Conservation (phyloP, 2,329 filamentous ascomycete species). For the Arthrobotrys conoides region DNA sequence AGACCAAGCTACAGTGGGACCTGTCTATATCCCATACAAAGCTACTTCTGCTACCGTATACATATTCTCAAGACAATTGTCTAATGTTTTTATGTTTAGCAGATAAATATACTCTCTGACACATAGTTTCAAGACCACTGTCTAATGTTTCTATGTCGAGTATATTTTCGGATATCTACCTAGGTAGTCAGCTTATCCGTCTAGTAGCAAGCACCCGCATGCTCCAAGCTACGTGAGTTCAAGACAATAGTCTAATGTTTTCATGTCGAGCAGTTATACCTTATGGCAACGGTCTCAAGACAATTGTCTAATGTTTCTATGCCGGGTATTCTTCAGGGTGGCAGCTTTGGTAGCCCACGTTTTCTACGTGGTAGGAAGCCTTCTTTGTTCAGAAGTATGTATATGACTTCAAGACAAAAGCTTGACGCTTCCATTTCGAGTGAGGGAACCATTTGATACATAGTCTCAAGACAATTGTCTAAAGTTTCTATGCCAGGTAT, state of each 20-base stretch:
- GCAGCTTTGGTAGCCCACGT: not conserved
- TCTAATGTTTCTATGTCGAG: not conserved
- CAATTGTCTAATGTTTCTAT: too few relatives aligned
- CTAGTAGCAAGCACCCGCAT: not conserved
- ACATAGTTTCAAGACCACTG: not conserved
- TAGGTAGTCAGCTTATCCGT: not conserved
- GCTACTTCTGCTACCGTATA: not conserved
- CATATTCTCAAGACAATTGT: constrained; percentile 3
- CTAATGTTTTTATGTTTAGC: constrained; percentile 11
- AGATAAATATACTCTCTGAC: not conserved
- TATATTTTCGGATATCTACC: not conserved
- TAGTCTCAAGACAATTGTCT: too few relatives aligned
- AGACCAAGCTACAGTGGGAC: too few relatives aligned
- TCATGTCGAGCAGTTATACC: not conserved
- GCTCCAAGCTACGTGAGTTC: not conserved
- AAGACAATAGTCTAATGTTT: constrained; percentile 1
- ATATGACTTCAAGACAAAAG: too few relatives aligned
- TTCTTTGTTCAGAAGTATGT: too few relatives aligned
- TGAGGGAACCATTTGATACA: too few relatives aligned
- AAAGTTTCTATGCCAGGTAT: too few relatives aligned
- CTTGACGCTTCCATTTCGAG: too few relatives aligned
- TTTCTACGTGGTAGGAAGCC: not conserved
- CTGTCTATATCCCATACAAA: not conserved
- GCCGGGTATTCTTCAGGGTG: too few relatives aligned
- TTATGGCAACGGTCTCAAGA: too few relatives aligned